phyloP scores from a whole-genome alignment of 768 basidiomycete species.

The Macrolepiota dolichaula region DNA sequence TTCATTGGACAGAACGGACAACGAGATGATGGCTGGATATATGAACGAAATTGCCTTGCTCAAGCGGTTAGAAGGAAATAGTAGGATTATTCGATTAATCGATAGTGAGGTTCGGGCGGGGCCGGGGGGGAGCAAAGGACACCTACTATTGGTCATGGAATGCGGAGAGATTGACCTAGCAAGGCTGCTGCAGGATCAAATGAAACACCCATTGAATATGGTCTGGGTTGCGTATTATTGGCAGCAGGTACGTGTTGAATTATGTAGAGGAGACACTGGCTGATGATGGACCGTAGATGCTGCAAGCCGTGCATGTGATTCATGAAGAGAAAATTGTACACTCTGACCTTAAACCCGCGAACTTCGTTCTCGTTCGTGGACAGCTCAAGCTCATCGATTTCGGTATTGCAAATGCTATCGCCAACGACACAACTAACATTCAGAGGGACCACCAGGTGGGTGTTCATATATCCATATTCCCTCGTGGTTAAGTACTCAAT shows the following conservation, averaged over 20 bases:
- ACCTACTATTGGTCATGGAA: conserved; percentile 90
- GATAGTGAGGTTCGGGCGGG: conserved; percentile 85
- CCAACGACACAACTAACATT: conserved; percentile 98
- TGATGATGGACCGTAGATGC: conserved; percentile 63
- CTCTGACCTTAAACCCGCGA: conserved; percentile 97
- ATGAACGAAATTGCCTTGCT: conserved; percentile 95
- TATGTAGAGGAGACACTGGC: not conserved
- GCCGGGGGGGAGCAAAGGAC: conserved; percentile 67
- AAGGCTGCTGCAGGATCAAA: conserved; percentile 76
- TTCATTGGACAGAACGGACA: conserved; percentile 82
- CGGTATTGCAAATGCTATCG: conserved; percentile 98
- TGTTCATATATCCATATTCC: not conserved
- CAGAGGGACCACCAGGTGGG: conserved; percentile 90
- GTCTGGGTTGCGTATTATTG: conserved; percentile 95
- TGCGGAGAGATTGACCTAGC: conserved; percentile 94
- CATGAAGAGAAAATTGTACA: conserved; percentile 99
- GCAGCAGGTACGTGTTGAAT: conserved; percentile 71
- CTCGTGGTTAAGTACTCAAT: not conserved
- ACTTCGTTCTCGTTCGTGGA: conserved; percentile 94
- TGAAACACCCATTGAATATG: conserved; percentile 83
- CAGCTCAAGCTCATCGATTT: conserved; percentile 98
- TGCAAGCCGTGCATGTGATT: conserved; percentile 97
- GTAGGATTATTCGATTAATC: conserved; percentile 85
- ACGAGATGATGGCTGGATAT: conserved; percentile 87
- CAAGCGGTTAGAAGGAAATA: conserved; percentile 92